Evolutionary conservation across 208 protist genomes (phyloP).

Genomic region (Trypanosoma grayi): DNA sequence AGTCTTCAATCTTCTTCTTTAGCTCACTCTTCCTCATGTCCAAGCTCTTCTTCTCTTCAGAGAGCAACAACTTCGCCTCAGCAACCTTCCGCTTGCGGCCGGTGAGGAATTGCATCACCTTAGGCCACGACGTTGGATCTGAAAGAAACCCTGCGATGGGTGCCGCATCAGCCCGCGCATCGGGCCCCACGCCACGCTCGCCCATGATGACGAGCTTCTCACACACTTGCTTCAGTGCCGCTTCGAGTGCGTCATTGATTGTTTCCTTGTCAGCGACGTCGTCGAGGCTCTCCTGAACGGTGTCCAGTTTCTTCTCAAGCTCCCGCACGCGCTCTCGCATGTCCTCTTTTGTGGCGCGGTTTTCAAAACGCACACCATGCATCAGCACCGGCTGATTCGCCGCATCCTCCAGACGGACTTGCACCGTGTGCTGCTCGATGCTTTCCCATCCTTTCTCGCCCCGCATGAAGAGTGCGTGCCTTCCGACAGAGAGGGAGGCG

Average conservation of each 20-base stretch:
- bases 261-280: slow-evolving; percentile 1
- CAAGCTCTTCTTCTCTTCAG: neutral
- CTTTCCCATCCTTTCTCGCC: slow-evolving; percentile 10
- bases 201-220: slow-evolving; percentile 6
- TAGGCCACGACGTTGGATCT: neutral
- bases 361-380: slow-evolving; percentile 7
- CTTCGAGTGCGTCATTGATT: slow-evolving; percentile 7
- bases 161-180: neutral
- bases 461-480: slow-evolving; percentile 13
- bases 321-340: slow-evolving; percentile 13
- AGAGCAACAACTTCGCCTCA: neutral
- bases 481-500: slow-evolving; percentile 8
- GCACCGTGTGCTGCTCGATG: slow-evolving; percentile 31
- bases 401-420: slow-evolving; percentile 20
- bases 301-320: slow-evolving; percentile 1
- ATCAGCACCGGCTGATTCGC: neutral
- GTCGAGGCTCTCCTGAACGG: neutral
- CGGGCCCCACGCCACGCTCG: neutral
- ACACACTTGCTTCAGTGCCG: slow-evolving; percentile 7
- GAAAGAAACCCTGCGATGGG: slow-evolving; percentile 13
- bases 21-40: neutral
- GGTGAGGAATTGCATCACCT: slow-evolving; percentile 1
- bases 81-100: slow-evolving; percentile 5
- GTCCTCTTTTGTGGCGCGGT: slow-evolving; percentile 5
- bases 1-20: slow-evolving; percentile 15